Percentiles rank a stretch among this genome's conserved stretches.
These are phyloP conservation scores for Backusella tarrabulga DNA, from an alignment of 192 early-diverging fungal genomes.

Conservation along the genomic window DNA sequence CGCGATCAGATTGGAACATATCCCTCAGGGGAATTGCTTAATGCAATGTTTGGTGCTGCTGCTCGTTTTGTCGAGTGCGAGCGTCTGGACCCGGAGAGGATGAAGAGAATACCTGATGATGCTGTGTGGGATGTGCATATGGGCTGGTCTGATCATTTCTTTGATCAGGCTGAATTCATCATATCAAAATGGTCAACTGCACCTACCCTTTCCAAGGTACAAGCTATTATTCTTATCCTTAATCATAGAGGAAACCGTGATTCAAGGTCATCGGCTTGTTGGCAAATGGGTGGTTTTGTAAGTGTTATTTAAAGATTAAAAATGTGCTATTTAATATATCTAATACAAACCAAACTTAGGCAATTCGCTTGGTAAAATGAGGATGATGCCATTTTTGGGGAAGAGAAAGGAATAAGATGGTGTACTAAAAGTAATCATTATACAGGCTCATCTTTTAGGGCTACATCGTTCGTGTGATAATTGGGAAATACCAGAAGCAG, in stretches of 20 bases:
- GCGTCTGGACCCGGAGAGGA: background rate
- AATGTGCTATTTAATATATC: background rate
- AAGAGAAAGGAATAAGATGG: background rate
- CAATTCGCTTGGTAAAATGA: background rate
- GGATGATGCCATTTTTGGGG: background rate
- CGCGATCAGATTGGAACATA: conserved; percentile 21
- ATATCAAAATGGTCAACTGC: conserved; percentile 13
- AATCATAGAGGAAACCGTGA: conserved; percentile 27
- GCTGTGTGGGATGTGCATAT: conserved; percentile 24
- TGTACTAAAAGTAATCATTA: background rate
- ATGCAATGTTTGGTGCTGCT: conserved; percentile 33
- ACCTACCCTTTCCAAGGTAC: conserved; percentile 27
- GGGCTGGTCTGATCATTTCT: conserved; percentile 30
- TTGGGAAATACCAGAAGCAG: conserved; percentile 4
- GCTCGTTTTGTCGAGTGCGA: conserved; percentile 31
- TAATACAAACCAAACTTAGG: background rate
- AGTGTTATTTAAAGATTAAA: background rate
- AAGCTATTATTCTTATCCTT: conserved; percentile 26
- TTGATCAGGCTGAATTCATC: conserved; percentile 21
- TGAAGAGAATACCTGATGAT: conserved; percentile 6
- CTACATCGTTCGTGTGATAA: background rate
- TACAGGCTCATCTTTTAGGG: conserved; percentile 10
- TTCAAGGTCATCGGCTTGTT: conserved; percentile 23
- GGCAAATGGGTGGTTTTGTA: conserved; percentile 28
- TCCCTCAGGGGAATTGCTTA: conserved; percentile 18